Conservation (phyloP, 2,329 filamentous ascomycete species). For the Malbranchea zuffiana region DNA sequence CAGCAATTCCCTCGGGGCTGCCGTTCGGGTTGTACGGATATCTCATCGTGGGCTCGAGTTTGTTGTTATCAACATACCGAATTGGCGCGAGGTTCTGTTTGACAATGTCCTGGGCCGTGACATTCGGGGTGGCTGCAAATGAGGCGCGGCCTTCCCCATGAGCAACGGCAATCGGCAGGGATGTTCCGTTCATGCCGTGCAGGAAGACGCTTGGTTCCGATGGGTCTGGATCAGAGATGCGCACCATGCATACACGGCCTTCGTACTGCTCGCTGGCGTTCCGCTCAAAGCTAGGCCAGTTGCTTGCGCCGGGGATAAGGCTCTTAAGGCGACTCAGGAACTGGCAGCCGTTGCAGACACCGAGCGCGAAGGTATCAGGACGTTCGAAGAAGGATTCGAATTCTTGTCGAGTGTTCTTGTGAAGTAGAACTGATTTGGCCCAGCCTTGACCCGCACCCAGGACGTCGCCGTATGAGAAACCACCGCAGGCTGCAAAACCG, state of each 20-base stretch:
- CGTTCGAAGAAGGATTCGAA: slow-evolving; percentile 80
- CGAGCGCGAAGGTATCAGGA: slow-evolving; percentile 80
- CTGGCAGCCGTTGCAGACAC: slow-evolving; percentile 96
- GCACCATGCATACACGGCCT: slow-evolving; percentile 74
- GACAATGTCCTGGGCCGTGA: slow-evolving; percentile 42
- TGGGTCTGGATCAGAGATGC: slow-evolving; percentile 53
- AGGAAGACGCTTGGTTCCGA: slow-evolving; percentile 66
- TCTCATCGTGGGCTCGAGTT: slow-evolving; percentile 56
- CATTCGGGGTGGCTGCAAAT: slow-evolving; percentile 46
- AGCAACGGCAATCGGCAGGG: slow-evolving; percentile 74
- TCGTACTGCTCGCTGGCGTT: slow-evolving; percentile 87
- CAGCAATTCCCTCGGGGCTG: slow-evolving; percentile 68
- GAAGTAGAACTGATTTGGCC: slow-evolving; percentile 85
- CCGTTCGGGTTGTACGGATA: slow-evolving; percentile 91
- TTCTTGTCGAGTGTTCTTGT: slow-evolving; percentile 61
- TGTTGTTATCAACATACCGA: slow-evolving; percentile 75
- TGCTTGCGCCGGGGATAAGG: slow-evolving; percentile 68
- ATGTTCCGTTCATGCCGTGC: slow-evolving; percentile 72
- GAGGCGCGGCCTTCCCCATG: slow-evolving; percentile 82
- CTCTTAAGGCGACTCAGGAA: slow-evolving; percentile 76
- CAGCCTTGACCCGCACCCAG: slow-evolving; percentile 93
- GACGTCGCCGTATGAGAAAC: slow-evolving; percentile 89
- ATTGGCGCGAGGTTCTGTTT: slow-evolving; percentile 61
- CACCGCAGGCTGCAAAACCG: slow-evolving; percentile 87
- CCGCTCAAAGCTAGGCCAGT: slow-evolving; percentile 78